Percentiles rank a stretch among this genome's conserved stretches.
phyloP scores from a whole-genome alignment of 768 basidiomycete genomes.

The Mycena epipterygia region DNA sequence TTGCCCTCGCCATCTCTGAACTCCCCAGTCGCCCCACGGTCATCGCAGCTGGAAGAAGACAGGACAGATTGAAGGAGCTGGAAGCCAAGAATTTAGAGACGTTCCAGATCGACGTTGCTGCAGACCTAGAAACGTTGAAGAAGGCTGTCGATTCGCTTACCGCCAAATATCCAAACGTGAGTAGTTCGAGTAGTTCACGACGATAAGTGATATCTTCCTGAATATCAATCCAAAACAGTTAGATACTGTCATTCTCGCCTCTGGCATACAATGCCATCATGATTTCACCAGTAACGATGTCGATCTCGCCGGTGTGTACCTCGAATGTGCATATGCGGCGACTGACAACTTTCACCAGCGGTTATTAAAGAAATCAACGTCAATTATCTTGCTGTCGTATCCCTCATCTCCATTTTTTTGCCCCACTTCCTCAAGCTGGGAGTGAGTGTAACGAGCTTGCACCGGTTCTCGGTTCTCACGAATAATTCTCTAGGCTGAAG shows the following conservation, averaged over 20 bases:
- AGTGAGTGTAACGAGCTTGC: conserved; percentile 46
- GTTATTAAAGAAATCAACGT: conserved; percentile 62
- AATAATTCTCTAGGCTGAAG: conserved; percentile 52
- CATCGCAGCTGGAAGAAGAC: conserved; percentile 50
- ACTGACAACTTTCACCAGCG: conserved; percentile 45
- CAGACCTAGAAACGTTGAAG: conserved; percentile 54
- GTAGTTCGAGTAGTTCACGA: conserved; percentile 33
- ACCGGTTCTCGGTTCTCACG: not conserved
- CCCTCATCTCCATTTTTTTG: conserved; percentile 61
- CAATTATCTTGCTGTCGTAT: conserved; percentile 68
- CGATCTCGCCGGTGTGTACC: conserved; percentile 53
- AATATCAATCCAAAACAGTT: conserved; percentile 50
- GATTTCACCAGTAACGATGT: conserved; percentile 60
- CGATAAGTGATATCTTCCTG: not conserved
- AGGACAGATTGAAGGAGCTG: conserved; percentile 67
- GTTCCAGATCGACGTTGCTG: conserved; percentile 59
- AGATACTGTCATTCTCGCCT: conserved; percentile 67
- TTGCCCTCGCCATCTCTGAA: conserved; percentile 63
- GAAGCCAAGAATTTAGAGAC: conserved; percentile 54
- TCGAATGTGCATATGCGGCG: not conserved
- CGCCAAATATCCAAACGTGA: conserved; percentile 63
- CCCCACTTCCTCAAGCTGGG: conserved; percentile 70
- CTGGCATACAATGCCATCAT: conserved; percentile 66
- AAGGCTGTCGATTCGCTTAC: conserved; percentile 56
- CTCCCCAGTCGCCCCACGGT: conserved; percentile 55